A percentile compares a stretch with the other conserved stretches of the same genome.
These are phyloP conservation scores for Didymosphaeria variabile DNA, from an alignment of 2,329 filamentous ascomycete species.

Conservation along the genomic window DNA sequence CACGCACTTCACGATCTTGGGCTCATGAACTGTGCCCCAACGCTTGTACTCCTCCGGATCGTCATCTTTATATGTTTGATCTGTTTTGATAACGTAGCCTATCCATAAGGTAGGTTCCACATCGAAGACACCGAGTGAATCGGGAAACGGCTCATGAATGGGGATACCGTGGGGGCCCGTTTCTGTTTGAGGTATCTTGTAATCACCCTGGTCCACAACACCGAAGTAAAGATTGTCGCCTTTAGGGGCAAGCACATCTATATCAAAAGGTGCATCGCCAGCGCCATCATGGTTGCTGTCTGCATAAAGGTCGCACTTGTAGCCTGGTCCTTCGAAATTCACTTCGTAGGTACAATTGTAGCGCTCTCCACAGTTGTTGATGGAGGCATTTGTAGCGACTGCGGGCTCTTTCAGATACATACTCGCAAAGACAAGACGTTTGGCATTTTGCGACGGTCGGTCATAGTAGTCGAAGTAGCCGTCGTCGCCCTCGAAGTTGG, in stretches of 20 bases:
- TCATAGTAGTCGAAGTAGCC: slow-evolving; percentile 51
- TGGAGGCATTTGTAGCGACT: slow-evolving; percentile 31
- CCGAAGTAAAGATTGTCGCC: slow-evolving; percentile 44
- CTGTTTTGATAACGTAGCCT: slow-evolving; percentile 45
- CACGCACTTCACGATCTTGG: slow-evolving; percentile 48
- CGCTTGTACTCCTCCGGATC: slow-evolving; percentile 36
- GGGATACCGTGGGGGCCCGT: slow-evolving; percentile 35
- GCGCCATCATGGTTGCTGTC: slow-evolving; percentile 25
- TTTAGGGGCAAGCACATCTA: slow-evolving; percentile 41
- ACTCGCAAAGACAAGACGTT: slow-evolving; percentile 41
- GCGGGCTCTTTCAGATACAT: slow-evolving; percentile 46
- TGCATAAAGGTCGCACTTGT: slow-evolving; percentile 45
- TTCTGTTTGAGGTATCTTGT: slow-evolving; percentile 39
- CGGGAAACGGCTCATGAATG: slow-evolving; percentile 32
- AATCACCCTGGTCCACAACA: slow-evolving; percentile 43
- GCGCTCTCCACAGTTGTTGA: slow-evolving; percentile 40
- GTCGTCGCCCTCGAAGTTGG: slow-evolving; percentile 32
- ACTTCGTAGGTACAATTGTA: slow-evolving; percentile 50
- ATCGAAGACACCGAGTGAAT: slow-evolving; percentile 42
- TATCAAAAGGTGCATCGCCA: slow-evolving; percentile 38
- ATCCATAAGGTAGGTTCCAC: slow-evolving; percentile 49
- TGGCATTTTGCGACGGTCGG: slow-evolving; percentile 46
- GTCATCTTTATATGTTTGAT: slow-evolving; percentile 28
- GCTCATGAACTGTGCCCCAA: slow-evolving; percentile 44
- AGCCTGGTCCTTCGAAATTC: slow-evolving; percentile 47